phyloP scores from a whole-genome alignment of 371 early-diverging fungal genomes.

The Rhizopus delemar region DNA sequence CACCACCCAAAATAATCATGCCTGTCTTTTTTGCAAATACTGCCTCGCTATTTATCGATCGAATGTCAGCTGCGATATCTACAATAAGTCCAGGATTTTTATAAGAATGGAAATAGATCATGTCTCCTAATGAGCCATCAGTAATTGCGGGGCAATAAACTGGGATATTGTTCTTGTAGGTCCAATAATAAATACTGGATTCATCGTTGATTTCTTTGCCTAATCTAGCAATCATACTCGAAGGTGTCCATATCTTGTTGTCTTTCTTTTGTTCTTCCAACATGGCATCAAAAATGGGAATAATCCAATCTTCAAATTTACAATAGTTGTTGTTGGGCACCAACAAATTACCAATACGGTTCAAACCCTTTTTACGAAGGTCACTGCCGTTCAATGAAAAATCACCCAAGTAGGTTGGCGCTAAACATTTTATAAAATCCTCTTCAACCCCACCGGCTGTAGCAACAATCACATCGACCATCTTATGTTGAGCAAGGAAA shows the following conservation, averaged over 20 bases:
- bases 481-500: slow-evolving; percentile 87
- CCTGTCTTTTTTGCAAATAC: slow-evolving; percentile 96
- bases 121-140: slow-evolving; percentile 99
- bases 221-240: slow-evolving; percentile 88
- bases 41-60: slow-evolving; percentile 91
- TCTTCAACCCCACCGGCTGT: slow-evolving; percentile 99
- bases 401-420: slow-evolving; percentile 87
- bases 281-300: slow-evolving; percentile 93
- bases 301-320: slow-evolving; percentile 98
- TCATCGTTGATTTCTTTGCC: slow-evolving; percentile 95
- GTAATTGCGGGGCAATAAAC: slow-evolving; percentile 99
- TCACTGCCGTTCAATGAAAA: slow-evolving; percentile 82
- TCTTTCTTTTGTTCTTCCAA: slow-evolving; percentile 85
- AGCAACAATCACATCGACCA: slow-evolving; percentile 94
- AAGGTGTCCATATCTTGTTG: slow-evolving; percentile 87
- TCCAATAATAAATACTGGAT: slow-evolving; percentile 97
- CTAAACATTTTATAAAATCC: slow-evolving; percentile 98
- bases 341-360: slow-evolving; percentile 98
- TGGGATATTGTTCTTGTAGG: slow-evolving; percentile 90
- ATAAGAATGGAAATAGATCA: slow-evolving; percentile 98
- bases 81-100: slow-evolving; percentile 93
- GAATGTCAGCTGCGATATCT: slow-evolving; percentile 96
- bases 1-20: slow-evolving; percentile 98
- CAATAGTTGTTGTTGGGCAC: slow-evolving; percentile 99
- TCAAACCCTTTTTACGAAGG: slow-evolving; percentile 91